phyloP scores from a whole-genome alignment of 345 rosid species.

The Populus simonii region DNA sequence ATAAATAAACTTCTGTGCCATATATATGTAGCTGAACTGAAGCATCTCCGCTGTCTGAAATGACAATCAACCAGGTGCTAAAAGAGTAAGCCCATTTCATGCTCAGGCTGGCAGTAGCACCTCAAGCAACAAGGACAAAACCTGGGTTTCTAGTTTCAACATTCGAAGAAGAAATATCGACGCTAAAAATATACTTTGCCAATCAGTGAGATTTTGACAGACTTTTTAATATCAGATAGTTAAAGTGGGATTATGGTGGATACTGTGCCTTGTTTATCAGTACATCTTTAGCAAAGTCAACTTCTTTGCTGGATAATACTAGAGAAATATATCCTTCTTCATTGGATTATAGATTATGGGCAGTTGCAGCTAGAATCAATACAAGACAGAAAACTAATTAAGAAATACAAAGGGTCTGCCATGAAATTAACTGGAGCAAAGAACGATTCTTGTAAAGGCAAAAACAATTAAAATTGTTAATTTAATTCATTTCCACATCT shows the following conservation, averaged over 20 bases:
- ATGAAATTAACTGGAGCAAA: no score
- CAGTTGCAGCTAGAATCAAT: no score
- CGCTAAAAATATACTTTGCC: constrained; percentile 51
- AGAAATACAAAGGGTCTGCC: no score
- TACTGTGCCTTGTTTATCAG: constrained; percentile 44
- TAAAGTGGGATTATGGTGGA: constrained; percentile 61
- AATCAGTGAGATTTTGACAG: constrained; percentile 50
- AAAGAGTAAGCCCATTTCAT: constrained; percentile 72
- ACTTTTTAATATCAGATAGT: constrained; percentile 46
- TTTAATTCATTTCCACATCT: no score
- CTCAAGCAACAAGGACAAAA: constrained; percentile 45
- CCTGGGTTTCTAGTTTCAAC: constrained; percentile 51
- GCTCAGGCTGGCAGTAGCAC: constrained; percentile 56
- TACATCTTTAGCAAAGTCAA: constrained; percentile 55
- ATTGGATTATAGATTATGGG: constrained; percentile 23
- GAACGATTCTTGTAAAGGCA: no score
- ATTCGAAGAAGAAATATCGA: constrained; percentile 40
- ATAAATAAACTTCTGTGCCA: no score
- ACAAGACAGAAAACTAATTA: no score
- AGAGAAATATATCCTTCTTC: constrained; percentile 47
- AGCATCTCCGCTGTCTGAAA: constrained; percentile 34
- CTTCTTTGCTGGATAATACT: constrained; percentile 45
- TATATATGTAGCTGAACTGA: constrained; percentile 34
- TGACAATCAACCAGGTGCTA: constrained; percentile 37
- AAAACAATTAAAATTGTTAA: no score